These are phyloP conservation scores for Plasmodium billcollinsi DNA, from an alignment of 169 alveolate genomes.

Conservation along the genomic window DNA sequence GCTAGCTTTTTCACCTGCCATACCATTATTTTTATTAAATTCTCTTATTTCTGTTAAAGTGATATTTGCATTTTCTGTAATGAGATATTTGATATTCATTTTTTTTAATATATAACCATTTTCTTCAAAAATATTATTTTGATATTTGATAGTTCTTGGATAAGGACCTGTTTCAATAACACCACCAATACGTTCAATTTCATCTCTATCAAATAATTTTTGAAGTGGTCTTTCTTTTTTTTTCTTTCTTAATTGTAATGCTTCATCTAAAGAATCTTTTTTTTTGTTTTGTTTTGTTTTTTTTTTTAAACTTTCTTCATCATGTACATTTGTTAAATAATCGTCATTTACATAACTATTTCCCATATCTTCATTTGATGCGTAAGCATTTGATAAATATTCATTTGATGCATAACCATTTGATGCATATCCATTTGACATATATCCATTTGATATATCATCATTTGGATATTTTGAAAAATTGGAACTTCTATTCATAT, in stretches of 20 bases:
- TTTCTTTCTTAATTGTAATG: slow-evolving; percentile 63
- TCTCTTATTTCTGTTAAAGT: slow-evolving; percentile 87
- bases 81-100: slow-evolving; percentile 84
- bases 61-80: slow-evolving; percentile 83
- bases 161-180: slow-evolving; percentile 87
- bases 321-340: neutral
- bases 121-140: slow-evolving; percentile 88
- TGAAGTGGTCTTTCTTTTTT: slow-evolving; percentile 81
- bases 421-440: no score
- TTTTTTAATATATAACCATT: slow-evolving; percentile 87
- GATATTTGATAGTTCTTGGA: slow-evolving; percentile 90
- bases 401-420: neutral
- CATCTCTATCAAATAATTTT: slow-evolving; percentile 87
- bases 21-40: slow-evolving; percentile 78
- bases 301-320: neutral
- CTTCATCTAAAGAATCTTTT: slow-evolving; percentile 43
- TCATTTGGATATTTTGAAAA: neutral
- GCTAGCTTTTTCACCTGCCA: slow-evolving; percentile 78
- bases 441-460: neutral
- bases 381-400: no score
- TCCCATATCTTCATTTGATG: neutral
- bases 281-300: neutral
- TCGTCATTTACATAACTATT: no score
- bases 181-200: slow-evolving; percentile 88
- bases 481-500: slow-evolving; percentile 4